phyloP scores from a whole-genome alignment of 352 stramenopile genomes.

The Phytophthora pinifolia region DNA sequence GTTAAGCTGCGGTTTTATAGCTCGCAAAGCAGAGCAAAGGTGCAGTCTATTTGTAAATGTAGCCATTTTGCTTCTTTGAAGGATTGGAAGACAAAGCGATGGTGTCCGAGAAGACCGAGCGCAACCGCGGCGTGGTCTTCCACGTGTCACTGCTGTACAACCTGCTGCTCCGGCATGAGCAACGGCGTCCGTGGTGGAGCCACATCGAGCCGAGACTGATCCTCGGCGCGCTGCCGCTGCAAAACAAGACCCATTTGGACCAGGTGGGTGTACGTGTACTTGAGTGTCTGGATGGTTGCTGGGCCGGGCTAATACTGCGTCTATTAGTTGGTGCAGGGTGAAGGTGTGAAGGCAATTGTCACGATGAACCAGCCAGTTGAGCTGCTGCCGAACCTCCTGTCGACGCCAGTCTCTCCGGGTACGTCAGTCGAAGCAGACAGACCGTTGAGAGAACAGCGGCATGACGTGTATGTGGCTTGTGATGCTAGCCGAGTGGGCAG shows the following conservation, averaged over 20 bases:
- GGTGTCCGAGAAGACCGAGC: background rate
- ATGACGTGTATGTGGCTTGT: background rate
- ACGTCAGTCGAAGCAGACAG: background rate
- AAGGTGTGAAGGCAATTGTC: constrained; percentile 66
- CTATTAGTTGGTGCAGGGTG: constrained; percentile 46
- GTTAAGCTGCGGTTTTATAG: background rate
- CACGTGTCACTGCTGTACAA: constrained; percentile 86
- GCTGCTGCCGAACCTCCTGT: constrained; percentile 64
- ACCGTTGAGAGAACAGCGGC: background rate
- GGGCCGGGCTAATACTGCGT: background rate
- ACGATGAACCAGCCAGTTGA: constrained; percentile 80
- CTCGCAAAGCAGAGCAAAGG: too few relatives aligned
- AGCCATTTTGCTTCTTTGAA: background rate
- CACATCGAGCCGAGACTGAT: constrained; percentile 61
- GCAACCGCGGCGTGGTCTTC: constrained; percentile 41
- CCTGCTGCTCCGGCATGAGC: constrained; percentile 44
- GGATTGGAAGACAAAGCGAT: background rate
- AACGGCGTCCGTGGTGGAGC: constrained; percentile 72
- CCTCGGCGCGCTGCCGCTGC: constrained; percentile 68
- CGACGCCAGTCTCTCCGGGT: constrained; percentile 64
- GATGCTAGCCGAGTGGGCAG: constrained; percentile 52
- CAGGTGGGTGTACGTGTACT: constrained; percentile 19
- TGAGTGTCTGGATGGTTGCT: background rate
- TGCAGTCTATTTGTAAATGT: constrained; percentile 10
- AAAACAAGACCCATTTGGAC: constrained; percentile 52